A percentile compares a stretch with the other conserved stretches of the same genome.
Evolutionary conservation across 306 rosid genomes (phyloP).

Genomic region (Datisca glomerata): DNA sequence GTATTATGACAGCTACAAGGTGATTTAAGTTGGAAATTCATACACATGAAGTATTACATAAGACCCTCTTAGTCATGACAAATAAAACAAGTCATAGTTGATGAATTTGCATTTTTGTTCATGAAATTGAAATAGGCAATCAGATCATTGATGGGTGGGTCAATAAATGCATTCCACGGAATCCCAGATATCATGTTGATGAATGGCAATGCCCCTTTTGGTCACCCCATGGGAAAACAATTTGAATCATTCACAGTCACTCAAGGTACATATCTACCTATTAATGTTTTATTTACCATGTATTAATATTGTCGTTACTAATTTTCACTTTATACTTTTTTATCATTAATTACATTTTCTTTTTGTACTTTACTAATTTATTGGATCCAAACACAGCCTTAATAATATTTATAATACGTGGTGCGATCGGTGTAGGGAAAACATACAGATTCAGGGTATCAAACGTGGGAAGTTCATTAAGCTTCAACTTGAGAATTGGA

Average conservation of each 20-base stretch:
- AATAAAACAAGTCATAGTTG: too few relatives aligned
- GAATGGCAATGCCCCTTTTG: conserved; percentile 57
- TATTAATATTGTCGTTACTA: too few relatives aligned
- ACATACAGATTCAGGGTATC: conserved; percentile 74
- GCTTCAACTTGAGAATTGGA: conserved; percentile 77
- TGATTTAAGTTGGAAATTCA: conserved; percentile 1
- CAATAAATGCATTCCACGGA: conserved; percentile 1
- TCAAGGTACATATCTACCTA: conserved; percentile 49
- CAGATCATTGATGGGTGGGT: conserved; percentile 18
- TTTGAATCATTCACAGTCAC: conserved; percentile 49
- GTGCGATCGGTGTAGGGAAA: too few relatives aligned
- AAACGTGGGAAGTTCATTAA: conserved; percentile 60
- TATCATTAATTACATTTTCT: too few relatives aligned
- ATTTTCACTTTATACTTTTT: too few relatives aligned
- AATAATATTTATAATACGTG: too few relatives aligned
- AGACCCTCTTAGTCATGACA: too few relatives aligned
- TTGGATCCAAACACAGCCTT: too few relatives aligned
- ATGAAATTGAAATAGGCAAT: conserved; percentile 24
- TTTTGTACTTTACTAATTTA: too few relatives aligned
- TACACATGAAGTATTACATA: too few relatives aligned
- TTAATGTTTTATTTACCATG: too few relatives aligned
- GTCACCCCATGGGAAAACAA: conserved; percentile 19
- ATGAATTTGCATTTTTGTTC: neutral
- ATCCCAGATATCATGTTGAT: conserved; percentile 46
- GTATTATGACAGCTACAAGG: conserved; percentile 59